Conservation (phyloP, 495 filamentous ascomycete species). For the Penicillium simplicissimum region DNA sequence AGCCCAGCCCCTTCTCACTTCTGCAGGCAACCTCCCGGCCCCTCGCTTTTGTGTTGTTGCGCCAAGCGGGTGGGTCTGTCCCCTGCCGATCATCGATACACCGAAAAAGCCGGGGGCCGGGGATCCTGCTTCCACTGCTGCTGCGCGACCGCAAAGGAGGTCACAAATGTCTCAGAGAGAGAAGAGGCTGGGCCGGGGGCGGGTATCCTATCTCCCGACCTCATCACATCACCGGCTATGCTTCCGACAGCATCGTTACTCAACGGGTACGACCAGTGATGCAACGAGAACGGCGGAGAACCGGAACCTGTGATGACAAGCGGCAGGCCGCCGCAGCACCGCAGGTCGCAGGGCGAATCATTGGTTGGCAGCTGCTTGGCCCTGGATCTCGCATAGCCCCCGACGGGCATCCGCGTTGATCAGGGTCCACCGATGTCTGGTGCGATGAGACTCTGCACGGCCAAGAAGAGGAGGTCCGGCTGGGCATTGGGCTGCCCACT, state of each 20-base stretch:
- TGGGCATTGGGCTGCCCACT: background rate
- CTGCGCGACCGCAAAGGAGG: background rate
- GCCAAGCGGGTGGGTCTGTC: conserved; percentile 1
- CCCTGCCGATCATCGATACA: conserved; percentile 6
- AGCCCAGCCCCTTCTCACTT: background rate
- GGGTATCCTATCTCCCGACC: background rate
- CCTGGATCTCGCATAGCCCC: background rate
- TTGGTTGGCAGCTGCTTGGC: background rate
- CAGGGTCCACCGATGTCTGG: background rate
- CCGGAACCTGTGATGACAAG: background rate
- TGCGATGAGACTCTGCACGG: conserved; percentile 8
- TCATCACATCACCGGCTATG: background rate
- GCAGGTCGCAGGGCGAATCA: background rate
- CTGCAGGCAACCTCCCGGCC: background rate
- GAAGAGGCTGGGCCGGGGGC: background rate
- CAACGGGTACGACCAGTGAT: background rate
- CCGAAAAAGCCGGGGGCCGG: background rate
- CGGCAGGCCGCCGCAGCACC: conserved; percentile 5
- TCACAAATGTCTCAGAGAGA: conserved; percentile 4
- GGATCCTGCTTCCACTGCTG: background rate
- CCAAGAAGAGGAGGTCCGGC: conserved; percentile 10
- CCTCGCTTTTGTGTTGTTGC: background rate
- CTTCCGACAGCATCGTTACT: background rate
- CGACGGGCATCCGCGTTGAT: conserved; percentile 8
- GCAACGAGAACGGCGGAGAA: background rate